Conservation (phyloP, 2,329 filamentous ascomycete genomes). For the Talaromyces funiculosus region DNA sequence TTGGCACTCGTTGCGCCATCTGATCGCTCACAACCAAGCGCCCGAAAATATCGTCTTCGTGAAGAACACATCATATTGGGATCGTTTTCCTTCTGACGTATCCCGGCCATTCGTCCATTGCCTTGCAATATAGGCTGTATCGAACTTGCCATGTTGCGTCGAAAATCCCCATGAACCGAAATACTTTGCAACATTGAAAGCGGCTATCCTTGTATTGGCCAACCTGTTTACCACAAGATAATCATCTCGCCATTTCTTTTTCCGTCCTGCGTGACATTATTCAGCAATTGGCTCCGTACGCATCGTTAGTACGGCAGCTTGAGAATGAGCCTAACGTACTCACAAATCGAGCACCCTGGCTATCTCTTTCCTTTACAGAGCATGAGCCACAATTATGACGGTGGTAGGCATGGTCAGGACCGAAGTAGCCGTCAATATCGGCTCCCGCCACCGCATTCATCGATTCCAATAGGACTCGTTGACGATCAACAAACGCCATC, state of each 20-base stretch:
- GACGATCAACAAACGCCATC: neutral
- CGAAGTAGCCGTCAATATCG: constrained; percentile 32
- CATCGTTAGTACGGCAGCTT: neutral
- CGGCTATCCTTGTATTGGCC: neutral
- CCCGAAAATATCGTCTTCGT: neutral
- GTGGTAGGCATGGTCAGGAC: constrained; percentile 27
- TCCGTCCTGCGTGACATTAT: neutral
- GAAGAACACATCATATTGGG: neutral
- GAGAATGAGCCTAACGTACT: constrained; percentile 30
- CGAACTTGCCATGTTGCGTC: neutral
- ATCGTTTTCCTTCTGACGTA: neutral
- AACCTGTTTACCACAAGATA: neutral
- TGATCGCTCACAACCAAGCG: neutral
- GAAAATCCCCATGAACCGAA: neutral
- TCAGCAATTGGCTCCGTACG: neutral
- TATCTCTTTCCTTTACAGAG: constrained; percentile 32
- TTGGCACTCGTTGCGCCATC: neutral
- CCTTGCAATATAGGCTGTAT: neutral
- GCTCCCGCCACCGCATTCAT: constrained; percentile 35
- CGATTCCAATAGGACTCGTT: constrained; percentile 22
- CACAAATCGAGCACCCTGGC: constrained; percentile 36
- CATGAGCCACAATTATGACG: constrained; percentile 22
- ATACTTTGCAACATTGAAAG: neutral
- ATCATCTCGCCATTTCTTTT: neutral
- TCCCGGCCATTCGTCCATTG: neutral